Base-by-base conservation (phyloP, 1,139 yeast genomes). In the Yamadazyma mexicana region DNA sequence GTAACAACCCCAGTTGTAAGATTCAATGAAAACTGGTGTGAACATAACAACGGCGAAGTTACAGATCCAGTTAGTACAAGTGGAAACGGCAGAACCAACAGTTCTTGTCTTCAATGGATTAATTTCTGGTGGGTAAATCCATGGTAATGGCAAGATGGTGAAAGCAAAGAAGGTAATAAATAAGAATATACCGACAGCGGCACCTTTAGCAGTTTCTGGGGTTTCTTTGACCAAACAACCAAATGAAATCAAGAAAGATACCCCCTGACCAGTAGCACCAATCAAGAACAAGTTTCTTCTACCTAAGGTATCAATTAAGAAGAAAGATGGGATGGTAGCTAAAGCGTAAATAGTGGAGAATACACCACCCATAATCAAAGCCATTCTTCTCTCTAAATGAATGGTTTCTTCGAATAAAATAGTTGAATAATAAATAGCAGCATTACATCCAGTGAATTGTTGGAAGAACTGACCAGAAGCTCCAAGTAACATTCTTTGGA, bases 351-450 rank as follows among this genome's bases (percentile, higher is more conserved):
- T 66, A 36, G 83, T 78, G 14, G 83, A 69, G 50, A 78, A 77
- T 29, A 80, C 81, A 65, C 86, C 86, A 51, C 84, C 85, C 55
- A 81, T 62, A 47, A 80, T 67, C 57, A 79, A 68, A 51, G 79
- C 71, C 50, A 79, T 60, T 55, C 78, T 69, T 59, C 77, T 72
- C 34, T 64, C 69, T 51, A 69, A 61, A 47, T 71, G 71, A 56
- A 75, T 72, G 35, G 73, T 65, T 55, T 78, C 80, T 58, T 79
- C 75, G 53, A 80, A 80, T 52, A 81, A 67, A 37, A 80, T 81
- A 24, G 87, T 79, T 14, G 85, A 77, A 54, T 81, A 81, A 62
- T 81, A 81, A 53, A 79, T 81, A 44, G 83, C 81, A 47, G 85
- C 83, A 53, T 81, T 81, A 67, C 84, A 79, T 54, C 87, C 81